Evolutionary conservation across 805 yeast genomes (phyloP).

Genomic region (Yamadazyma scolyti): DNA sequence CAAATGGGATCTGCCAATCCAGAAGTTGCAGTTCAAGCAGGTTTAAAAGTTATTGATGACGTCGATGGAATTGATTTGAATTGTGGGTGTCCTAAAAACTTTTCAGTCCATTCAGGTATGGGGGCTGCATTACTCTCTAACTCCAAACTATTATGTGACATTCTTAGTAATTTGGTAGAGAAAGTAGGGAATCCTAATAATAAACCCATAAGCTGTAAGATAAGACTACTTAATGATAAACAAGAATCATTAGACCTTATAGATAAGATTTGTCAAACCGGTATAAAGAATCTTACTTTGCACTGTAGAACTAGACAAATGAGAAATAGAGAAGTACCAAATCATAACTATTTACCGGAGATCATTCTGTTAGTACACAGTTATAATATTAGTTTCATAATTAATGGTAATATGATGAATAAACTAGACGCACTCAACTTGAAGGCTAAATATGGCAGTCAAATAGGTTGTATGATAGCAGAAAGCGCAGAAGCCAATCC

Average conservation of each 20-base stretch:
- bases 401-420: slow-evolving; percentile 73
- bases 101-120: slow-evolving; percentile 93
- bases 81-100: slow-evolving; percentile 97
- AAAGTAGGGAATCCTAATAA: slow-evolving; percentile 74
- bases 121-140: slow-evolving; percentile 88
- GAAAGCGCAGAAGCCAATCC: slow-evolving; percentile 87
- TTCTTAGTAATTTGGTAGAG: slow-evolving; percentile 63
- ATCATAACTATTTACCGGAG: slow-evolving; percentile 62
- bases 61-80: slow-evolving; percentile 92
- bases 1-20: slow-evolving; percentile 90
- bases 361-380: slow-evolving; percentile 60
- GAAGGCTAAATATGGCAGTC: slow-evolving; percentile 45
- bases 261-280: slow-evolving; percentile 53
- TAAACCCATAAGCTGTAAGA: slow-evolving; percentile 88
- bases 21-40: slow-evolving; percentile 84
- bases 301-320: slow-evolving; percentile 88
- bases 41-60: slow-evolving; percentile 71
- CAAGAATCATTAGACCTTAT: slow-evolving; percentile 57
- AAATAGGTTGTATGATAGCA: slow-evolving; percentile 91
- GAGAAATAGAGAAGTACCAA: slow-evolving; percentile 84
- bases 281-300: slow-evolving; percentile 79
- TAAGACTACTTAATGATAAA: slow-evolving; percentile 62
- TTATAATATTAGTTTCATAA: slow-evolving; percentile 65
- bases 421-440: slow-evolving; percentile 51
- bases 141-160: slow-evolving; percentile 74